Base-by-base conservation (phyloP, 345 rosid species). In the Bruguiera sexangula region DNA sequence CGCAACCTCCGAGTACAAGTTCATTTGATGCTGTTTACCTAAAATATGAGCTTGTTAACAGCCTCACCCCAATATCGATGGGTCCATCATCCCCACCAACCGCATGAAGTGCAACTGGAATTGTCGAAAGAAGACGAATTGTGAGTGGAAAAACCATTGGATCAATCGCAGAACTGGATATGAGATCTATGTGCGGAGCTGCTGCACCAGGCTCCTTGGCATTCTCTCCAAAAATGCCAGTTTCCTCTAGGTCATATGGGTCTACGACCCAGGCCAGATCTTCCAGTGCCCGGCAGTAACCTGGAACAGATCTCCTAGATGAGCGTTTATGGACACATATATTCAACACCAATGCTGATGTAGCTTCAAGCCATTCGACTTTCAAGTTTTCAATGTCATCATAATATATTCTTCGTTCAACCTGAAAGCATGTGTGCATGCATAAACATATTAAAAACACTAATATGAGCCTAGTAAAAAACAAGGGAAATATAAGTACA, bases 21-120 rank as follows among this genome's bases (percentile, higher is more conserved):
- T 43, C 69, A 20, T 26, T 7, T 16, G 39, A 56, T 60, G 48
- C 15, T 48, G 36, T 56, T 73, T 78, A 81, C 77, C 71, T 71
- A 11, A 85, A 78, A 77, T 94, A 94, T 52, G 98, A 80, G 84
- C 86, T 84, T 84, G 82, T 72, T 77, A 84, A 91, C 69, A 94
- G 85, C 74, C 93, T 83, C 1, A 76, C 90, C 64, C 86, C 87
- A 70, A 91, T 83, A 51, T 94, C 96, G 6, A 78, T 82, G 67
- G 96, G 97, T 36, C 92, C 95, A 55, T 80, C 90, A 71, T 79
- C 88, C 62, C 98, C 98, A 51, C 96, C 96, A 65, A 85, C 76
- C 3, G 96, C 96, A 76, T 86, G 78, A 59, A 94, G 88, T 16
- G 84, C 97, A 53, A 91, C 93, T 0, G 96, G 89, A 76, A 94